Percentiles rank a stretch among this genome's conserved stretches.
phyloP scores from a whole-genome alignment of 2,329 filamentous ascomycete species.

The Alternaria longipes region DNA sequence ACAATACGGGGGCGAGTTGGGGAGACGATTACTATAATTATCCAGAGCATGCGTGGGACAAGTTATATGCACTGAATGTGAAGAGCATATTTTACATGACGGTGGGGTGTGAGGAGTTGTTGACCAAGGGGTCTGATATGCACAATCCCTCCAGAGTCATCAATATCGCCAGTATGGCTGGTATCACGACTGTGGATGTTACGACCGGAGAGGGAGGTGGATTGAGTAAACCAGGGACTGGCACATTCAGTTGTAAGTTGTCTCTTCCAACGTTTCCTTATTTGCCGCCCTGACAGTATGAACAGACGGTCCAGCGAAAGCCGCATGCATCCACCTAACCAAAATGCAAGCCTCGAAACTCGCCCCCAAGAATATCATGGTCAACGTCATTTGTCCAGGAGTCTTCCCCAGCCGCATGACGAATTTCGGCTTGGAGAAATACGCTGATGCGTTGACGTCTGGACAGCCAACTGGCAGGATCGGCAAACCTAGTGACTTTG shows the following conservation, averaged over 20 bases:
- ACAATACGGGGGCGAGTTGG: slow-evolving; percentile 64
- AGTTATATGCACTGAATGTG: slow-evolving; percentile 64
- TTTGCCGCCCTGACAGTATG: neutral
- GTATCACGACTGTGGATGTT: slow-evolving; percentile 56
- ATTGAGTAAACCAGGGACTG: slow-evolving; percentile 61
- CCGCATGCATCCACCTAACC: slow-evolving; percentile 63
- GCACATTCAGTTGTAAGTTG: slow-evolving; percentile 59
- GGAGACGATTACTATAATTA: slow-evolving; percentile 67
- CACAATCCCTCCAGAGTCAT: slow-evolving; percentile 60
- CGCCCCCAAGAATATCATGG: slow-evolving; percentile 63
- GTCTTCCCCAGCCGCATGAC: slow-evolving; percentile 65
- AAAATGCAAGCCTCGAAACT: slow-evolving; percentile 62
- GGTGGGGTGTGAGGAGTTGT: slow-evolving; percentile 57
- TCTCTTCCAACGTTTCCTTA: neutral
- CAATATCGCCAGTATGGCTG: slow-evolving; percentile 63
- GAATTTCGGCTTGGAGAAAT: slow-evolving; percentile 61
- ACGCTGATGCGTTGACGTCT: slow-evolving; percentile 57
- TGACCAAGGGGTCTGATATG: slow-evolving; percentile 57
- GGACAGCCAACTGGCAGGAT: slow-evolving; percentile 59
- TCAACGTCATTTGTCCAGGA: slow-evolving; percentile 56
- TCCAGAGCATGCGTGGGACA: slow-evolving; percentile 66
- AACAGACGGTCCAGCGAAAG: slow-evolving; percentile 61
- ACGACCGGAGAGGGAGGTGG: slow-evolving; percentile 59
- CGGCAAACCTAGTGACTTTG: slow-evolving; percentile 60
- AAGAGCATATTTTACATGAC: slow-evolving; percentile 62